Conservation (phyloP, 768 basidiomycete species). For the Chalciporus sphaerocephalus region DNA sequence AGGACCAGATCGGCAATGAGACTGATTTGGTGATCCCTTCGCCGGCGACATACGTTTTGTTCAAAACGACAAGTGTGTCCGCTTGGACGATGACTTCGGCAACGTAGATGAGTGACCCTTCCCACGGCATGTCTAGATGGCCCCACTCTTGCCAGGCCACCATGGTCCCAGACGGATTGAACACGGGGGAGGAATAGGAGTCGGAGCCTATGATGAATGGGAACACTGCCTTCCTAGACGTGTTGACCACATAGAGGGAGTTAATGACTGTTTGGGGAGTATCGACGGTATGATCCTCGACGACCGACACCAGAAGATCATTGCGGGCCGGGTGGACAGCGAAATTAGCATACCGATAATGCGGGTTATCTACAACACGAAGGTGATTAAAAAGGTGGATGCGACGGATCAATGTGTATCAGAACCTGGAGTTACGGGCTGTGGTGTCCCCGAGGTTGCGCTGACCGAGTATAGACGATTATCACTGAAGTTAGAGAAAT, state of each 20-base stretch:
- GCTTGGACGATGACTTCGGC: conserved; percentile 39
- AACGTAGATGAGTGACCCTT: conserved; percentile 52
- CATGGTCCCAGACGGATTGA: conserved; percentile 55
- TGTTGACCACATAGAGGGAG: conserved; percentile 54
- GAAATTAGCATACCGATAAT: conserved; percentile 62
- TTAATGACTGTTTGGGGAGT: conserved; percentile 40
- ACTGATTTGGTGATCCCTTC: conserved; percentile 47
- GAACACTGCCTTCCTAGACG: conserved; percentile 38
- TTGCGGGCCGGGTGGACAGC: conserved; percentile 49
- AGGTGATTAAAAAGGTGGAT: conserved; percentile 1
- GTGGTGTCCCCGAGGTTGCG: conserved; percentile 25
- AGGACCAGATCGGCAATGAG: conserved; percentile 57
- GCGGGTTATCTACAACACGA: conserved; percentile 9
- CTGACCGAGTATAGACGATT: conserved; percentile 48
- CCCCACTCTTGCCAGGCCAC: conserved; percentile 66
- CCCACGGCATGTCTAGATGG: conserved; percentile 73
- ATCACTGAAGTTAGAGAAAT: conserved; percentile 57
- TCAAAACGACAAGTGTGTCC: conserved; percentile 33
- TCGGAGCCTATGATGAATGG: conserved; percentile 56
- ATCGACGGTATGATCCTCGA: conserved; percentile 65
- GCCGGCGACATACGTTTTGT: conserved; percentile 48
- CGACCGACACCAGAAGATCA: conserved; percentile 54
- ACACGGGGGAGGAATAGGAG: conserved; percentile 62
- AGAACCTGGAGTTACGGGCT: conserved; percentile 61
- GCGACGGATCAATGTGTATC: conserved; percentile 6